phyloP scores from a whole-genome alignment of 495 filamentous ascomycete genomes.

The Podospora fimiseda region DNA sequence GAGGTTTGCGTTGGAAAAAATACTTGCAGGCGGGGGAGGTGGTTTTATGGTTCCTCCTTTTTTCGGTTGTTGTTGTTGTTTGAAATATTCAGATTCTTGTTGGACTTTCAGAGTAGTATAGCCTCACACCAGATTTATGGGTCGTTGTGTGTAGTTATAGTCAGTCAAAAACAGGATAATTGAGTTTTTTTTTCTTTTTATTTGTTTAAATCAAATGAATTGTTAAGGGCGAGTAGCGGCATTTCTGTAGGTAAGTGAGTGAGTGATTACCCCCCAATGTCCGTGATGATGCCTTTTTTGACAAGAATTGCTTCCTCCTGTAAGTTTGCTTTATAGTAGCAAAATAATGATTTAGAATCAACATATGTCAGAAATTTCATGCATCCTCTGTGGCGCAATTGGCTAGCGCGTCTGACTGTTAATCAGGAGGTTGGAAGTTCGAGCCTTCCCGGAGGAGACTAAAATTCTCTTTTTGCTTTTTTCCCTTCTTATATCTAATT shows the following conservation, averaged over 20 bases:
- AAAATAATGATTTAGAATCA: not conserved
- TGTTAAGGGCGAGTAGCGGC: too few relatives aligned
- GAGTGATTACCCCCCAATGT: too few relatives aligned
- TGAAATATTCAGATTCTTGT: too few relatives aligned
- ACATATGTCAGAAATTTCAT: not conserved
- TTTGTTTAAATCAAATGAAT: not conserved
- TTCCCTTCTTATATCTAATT: not conserved
- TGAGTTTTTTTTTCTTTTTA: not conserved
- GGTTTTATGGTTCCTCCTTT: not conserved
- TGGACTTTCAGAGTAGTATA: not conserved
- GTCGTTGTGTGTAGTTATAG: not conserved
- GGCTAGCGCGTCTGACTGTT: conserved; percentile 14
- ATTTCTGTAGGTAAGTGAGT: too few relatives aligned
- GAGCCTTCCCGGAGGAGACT: conserved; percentile 12
- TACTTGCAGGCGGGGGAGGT: not conserved
- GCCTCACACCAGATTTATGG: not conserved
- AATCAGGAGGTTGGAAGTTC: conserved; percentile 16
- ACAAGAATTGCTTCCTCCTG: too few relatives aligned
- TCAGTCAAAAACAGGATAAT: not conserved
- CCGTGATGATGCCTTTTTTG: too few relatives aligned
- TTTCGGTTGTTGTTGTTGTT: not conserved
- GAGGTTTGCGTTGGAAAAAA: not conserved
- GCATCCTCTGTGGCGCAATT: conserved; percentile 14
- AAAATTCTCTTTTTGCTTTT: not conserved
- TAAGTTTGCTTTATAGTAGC: too few relatives aligned